Percentiles rank a stretch among this genome's conserved stretches.
phyloP scores from a whole-genome alignment of 257 asterid species.

The Perilla frutescens region DNA sequence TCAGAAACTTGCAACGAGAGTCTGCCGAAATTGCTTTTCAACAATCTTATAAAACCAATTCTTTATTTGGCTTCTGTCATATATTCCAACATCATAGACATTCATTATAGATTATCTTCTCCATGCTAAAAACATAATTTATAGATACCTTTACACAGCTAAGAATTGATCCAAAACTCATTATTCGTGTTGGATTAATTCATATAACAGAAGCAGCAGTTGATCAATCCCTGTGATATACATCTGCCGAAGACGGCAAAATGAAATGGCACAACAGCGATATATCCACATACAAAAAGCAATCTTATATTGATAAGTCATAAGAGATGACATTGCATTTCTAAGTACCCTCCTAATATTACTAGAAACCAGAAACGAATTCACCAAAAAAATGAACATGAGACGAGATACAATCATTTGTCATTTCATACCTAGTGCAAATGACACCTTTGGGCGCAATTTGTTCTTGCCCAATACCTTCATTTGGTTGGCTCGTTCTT shows the following conservation, averaged over 20 bases:
- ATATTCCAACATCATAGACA: too few relatives aligned
- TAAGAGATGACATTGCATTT: constrained; percentile 27
- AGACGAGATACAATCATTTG: not conserved
- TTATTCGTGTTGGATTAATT: not conserved
- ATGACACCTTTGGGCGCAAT: constrained; percentile 89
- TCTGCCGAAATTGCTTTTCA: too few relatives aligned
- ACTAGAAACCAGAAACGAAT: constrained; percentile 33
- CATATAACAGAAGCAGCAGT: not conserved
- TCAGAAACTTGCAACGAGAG: too few relatives aligned
- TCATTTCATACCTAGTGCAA: constrained; percentile 80
- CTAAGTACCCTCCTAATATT: not conserved
- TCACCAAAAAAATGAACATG: not conserved
- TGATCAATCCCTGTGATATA: too few relatives aligned
- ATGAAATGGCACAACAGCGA: not conserved
- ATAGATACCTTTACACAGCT: too few relatives aligned
- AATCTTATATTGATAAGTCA: constrained; percentile 16
- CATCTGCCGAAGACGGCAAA: not conserved
- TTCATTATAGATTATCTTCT: too few relatives aligned
- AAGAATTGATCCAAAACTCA: too few relatives aligned
- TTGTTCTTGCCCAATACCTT: constrained; percentile 93
- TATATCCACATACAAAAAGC: not conserved
- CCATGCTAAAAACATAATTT: too few relatives aligned
- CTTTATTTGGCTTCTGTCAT: too few relatives aligned
- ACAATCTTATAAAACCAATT: too few relatives aligned
- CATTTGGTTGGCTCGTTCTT: constrained; percentile 89